A percentile compares a stretch with the other conserved stretches of the same genome.
Conservation (phyloP, 768 basidiomycete genomes). For the Cystoderma amianthinum region DNA sequence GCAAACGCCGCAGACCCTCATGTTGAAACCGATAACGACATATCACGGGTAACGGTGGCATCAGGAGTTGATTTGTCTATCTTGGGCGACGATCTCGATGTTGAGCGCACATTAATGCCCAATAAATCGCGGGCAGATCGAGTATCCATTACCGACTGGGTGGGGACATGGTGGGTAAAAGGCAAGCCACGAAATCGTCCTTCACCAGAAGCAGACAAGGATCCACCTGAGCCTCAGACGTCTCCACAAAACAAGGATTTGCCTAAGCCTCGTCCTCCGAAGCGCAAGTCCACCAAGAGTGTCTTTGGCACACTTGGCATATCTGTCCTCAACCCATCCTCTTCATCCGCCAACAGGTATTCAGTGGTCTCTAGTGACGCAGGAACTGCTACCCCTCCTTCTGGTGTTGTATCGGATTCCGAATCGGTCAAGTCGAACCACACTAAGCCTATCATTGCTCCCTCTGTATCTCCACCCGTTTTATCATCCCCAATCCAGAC, state of each 20-base stretch:
- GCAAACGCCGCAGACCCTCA: constrained; percentile 9
- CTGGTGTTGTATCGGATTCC: constrained; percentile 18
- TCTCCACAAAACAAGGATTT: constrained; percentile 7
- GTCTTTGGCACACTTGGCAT: constrained; percentile 71
- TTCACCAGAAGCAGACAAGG: constrained; percentile 12
- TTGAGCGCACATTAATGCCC: constrained; percentile 4
- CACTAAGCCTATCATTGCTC: constrained; percentile 9
- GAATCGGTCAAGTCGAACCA: constrained; percentile 25
- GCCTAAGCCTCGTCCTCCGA: constrained; percentile 10
- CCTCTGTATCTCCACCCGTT: constrained; percentile 17
- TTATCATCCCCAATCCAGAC: constrained; percentile 33
- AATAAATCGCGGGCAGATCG: constrained; percentile 34
- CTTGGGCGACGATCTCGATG: neutral
- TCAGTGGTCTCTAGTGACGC: constrained; percentile 8
- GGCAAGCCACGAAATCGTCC: constrained; percentile 25
- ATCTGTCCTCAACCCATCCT: constrained; percentile 51
- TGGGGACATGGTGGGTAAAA: constrained; percentile 70
- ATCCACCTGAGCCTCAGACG: constrained; percentile 10
- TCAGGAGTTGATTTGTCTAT: neutral
- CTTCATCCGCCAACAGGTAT: constrained; percentile 13
- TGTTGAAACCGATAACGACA: constrained; percentile 2
- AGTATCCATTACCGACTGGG: constrained; percentile 63
- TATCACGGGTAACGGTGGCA: neutral
- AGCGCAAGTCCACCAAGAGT: constrained; percentile 47
- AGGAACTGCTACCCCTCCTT: constrained; percentile 1